Base-by-base conservation (phyloP, 441 rosid genomes). In the Brassica hybrid region DNA sequence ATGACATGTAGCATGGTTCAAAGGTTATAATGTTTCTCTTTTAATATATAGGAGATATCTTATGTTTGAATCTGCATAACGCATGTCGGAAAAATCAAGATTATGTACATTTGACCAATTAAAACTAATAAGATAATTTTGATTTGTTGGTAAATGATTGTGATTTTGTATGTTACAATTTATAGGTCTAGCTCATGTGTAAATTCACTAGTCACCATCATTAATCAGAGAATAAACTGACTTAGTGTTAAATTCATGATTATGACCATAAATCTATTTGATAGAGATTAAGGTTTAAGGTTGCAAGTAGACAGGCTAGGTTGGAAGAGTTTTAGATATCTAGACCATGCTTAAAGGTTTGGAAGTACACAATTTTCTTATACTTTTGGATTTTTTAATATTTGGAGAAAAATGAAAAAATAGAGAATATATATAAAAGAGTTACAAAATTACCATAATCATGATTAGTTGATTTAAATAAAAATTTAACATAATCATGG, bases 101-200 rank as follows among this genome's bases (percentile, higher is more conserved):
- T 67, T 16, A 66, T 23, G 19, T 74, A 18, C 19, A 57, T 9
- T 8, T 56, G 21, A 18, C 25, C 25, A 56, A 18, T 2, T 18
- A 56, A 9, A 56, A 18, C 13, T 18, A 11, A 56, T 67, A 25
- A 30, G 16, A 67, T 43, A 45, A 48, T 68, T 67, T 36, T 67
- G 52, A 45, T 59, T 59, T 75, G 52, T 75, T 75, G 79, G 73
- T 68, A 75, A 75, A 25, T 18, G 78, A 58, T 34, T 67, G 18
- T 43, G 67, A 23, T 23, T 74, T 25, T 66, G 34, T 6, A 58
- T 67, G 50, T 25, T 58, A 43, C 25, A 45, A 3, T 18, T 7
- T 7, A 34, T 63, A 67, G 14, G 21, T 18, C 52, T 48, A 48
- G 61, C 34, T 30, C 23, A 5, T 48, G 59, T 13, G 43, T 59